Base-by-base conservation (phyloP, 805 yeast species). In the Candida montana region DNA sequence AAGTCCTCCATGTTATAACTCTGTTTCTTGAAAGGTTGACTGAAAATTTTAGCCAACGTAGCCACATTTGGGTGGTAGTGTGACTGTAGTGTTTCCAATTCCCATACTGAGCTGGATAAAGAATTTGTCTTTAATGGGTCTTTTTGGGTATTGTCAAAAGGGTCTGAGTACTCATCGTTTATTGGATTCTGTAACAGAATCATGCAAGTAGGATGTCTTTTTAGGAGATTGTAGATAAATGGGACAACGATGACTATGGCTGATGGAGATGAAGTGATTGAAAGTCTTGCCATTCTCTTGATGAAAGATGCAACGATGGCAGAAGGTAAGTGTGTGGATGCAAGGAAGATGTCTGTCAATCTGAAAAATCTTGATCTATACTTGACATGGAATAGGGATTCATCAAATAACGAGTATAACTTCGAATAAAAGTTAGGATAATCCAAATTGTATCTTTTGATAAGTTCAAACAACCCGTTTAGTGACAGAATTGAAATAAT, bases 21-120 rank as follows among this genome's bases (percentile, higher is more conserved):
- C 42, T 83, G 80, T 60, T 93, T 93, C 57, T 81, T 77, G 67
- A 89, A 91, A 3, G 96, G 96, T 63, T 93, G 96, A 16, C 80
- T 73, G 57, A 86, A 84, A 24, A 93, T 85, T 58, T 79, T 82
- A 15, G 96, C 96, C 52, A 93, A 69, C 0, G 96, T 83, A 2
- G 96, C 91, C 11, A 93, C 88, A 55, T 93, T 93, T 13, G 98
- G 97, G 64, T 93, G 98, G 58, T 89, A 91, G 59, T 93, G 99
- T 11, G 76, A 63, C 68, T 81, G 77, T 42, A 85, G 64, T 0
- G 95, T 72, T 45, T 84, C 86, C 42, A 91, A 59, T 62, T 93
- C 99, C 99, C 99, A 93, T 36, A 90, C 63, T 0, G 97, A 90
- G 1, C 95, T 85, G 7, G 75, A 81, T 28, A 90, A 67, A 4